Evolutionary conservation across 2,329 filamentous ascomycete genomes (phyloP).

Genomic region (Hypoxylon sp.): DNA sequence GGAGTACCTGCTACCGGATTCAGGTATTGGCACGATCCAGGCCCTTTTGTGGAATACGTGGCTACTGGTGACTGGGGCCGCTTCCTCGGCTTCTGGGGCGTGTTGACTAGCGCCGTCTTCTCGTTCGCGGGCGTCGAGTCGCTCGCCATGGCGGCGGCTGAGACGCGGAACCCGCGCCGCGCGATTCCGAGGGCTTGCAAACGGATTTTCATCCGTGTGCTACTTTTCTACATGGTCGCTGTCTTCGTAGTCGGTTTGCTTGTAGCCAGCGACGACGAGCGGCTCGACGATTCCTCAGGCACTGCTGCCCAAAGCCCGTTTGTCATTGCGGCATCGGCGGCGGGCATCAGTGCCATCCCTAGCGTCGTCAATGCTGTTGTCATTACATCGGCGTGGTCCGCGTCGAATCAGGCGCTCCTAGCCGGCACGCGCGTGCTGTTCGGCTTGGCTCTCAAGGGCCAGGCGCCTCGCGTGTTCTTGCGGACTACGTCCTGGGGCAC

Average conservation of each 20-base stretch:
- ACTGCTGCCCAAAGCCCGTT: constrained; percentile 71
- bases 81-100: constrained; percentile 73
- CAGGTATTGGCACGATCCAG: constrained; percentile 77
- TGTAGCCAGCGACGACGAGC: constrained; percentile 68
- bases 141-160: constrained; percentile 69
- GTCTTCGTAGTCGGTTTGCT: constrained; percentile 72
- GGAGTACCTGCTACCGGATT: constrained; percentile 74
- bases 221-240: constrained; percentile 71
- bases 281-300: constrained; percentile 63
- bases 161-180: constrained; percentile 67
- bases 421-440: constrained; percentile 73
- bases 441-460: constrained; percentile 71
- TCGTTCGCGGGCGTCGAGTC: constrained; percentile 66
- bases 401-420: constrained; percentile 76
- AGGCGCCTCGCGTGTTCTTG: constrained; percentile 71
- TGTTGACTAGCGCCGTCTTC: constrained; percentile 63
- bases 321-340: constrained; percentile 79
- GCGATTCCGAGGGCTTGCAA: constrained; percentile 66
- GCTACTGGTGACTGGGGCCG: constrained; percentile 69
- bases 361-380: constrained; percentile 84
- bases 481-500: constrained; percentile 66
- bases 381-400: constrained; percentile 78
- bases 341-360: constrained; percentile 76
- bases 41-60: constrained; percentile 78
- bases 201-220: constrained; percentile 69